Evolutionary conservation across 768 basidiomycete genomes (phyloP), one percentile per base, ranked within the genome.

Genomic region (Pleurotus tuber-regium): DNA sequence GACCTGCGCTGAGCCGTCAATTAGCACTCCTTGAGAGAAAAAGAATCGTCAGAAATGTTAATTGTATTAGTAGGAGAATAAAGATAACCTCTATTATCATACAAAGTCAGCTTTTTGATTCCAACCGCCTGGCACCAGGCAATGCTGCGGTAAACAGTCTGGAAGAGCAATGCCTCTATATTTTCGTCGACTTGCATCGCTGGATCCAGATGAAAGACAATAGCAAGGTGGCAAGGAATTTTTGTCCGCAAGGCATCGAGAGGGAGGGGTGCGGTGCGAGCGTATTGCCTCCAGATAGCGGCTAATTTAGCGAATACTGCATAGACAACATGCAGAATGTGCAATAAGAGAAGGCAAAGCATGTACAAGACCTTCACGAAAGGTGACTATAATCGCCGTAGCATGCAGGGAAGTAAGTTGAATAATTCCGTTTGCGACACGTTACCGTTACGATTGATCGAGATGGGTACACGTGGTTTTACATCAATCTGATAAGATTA

Each of bases 81-180:
- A 36, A 24, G 12, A 28, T 16, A 61, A 90, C 90, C 89, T 50
- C 78, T 69, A 51, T 78, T 74, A 61, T 92, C 90, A 56, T 89
- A 92, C 3, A 88, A 73, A 8, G 84, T 88, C 41, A 92, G 70
- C 44, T 76, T 75, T 54, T 70, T 66, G 43, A 92, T 80, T 11
- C 87, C 87, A 26, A 71, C 67, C n/a, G 57, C 63, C 49, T 73
- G 76, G 68, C 86, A 90, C 84, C 86, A 92, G 8, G 64, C 64
- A 7, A 78, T 77, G 10, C 75, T 75, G 40, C 71, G 71, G 43
- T 77, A 65, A 8, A 86, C 71, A 56, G 78, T 83, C 56, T 82
- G 72, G 14, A 83, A 64, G 44, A 89, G 64, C 30, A 65, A 68
- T 16, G 64, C 63, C 51, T 76, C 74, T 2, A 71, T 64, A 24